A percentile compares a stretch with the other conserved stretches of the same genome.
phyloP scores from a whole-genome alignment of 345 rosid species.

The Hypericum perforatum region DNA sequence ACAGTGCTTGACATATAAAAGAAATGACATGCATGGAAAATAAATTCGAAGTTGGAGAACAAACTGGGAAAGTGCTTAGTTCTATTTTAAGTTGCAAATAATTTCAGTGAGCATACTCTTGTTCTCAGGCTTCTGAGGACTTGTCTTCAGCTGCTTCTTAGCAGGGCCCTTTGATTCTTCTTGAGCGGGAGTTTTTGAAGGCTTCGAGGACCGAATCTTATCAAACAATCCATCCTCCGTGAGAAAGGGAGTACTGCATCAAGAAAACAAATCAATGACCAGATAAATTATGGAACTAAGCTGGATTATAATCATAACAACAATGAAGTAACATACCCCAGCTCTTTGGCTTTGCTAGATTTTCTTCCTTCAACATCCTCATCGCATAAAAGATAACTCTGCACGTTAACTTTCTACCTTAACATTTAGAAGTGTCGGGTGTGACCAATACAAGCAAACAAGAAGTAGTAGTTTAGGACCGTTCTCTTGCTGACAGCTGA shows the following conservation, averaged over 20 bases:
- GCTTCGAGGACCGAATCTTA: slow-evolving; percentile 61
- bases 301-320: slow-evolving; percentile 10
- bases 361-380: slow-evolving; percentile 91
- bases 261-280: slow-evolving; percentile 14
- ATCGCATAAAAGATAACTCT: slow-evolving; percentile 93
- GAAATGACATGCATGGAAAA: too few species aligned
- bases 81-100: too few species aligned
- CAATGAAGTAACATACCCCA: slow-evolving; percentile 48
- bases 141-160: slow-evolving; percentile 35
- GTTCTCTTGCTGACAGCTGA: slow-evolving; percentile 98
- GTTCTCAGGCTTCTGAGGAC: slow-evolving; percentile 45
- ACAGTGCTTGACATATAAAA: too few species aligned
- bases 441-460: slow-evolving; percentile 12
- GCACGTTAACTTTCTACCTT: slow-evolving; percentile 27
- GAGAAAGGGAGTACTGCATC: slow-evolving; percentile 61
- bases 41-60: too few species aligned
- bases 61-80: too few species aligned
- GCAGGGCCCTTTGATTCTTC: slow-evolving; percentile 32
- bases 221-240: slow-evolving; percentile 91
- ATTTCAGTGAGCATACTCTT: slow-evolving; percentile 34
- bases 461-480: slow-evolving; percentile 28
- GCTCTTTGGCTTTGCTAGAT: slow-evolving; percentile 85
- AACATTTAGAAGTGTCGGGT: slow-evolving; percentile 6
- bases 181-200: slow-evolving; percentile 26
- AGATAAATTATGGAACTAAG: neutral